Conservation (phyloP, 2,329 filamentous ascomycete genomes). For the Lasiodiplodia theobromae region DNA sequence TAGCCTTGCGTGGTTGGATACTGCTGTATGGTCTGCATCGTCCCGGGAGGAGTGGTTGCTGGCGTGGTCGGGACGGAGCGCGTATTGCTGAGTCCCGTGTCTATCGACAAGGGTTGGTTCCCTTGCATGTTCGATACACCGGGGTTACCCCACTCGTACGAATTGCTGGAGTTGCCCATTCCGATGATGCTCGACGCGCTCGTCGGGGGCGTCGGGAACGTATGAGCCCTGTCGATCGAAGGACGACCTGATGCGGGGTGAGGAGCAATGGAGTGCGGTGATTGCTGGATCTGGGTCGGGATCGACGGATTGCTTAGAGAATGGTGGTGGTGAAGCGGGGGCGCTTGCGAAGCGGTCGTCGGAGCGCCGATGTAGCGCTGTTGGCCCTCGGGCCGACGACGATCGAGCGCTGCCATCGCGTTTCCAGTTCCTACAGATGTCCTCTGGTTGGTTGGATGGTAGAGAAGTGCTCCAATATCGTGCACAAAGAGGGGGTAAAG, state of each 20-base stretch:
- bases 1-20: constrained; percentile 78
- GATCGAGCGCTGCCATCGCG: constrained; percentile 76
- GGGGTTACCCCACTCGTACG: constrained; percentile 76
- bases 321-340: constrained; percentile 75
- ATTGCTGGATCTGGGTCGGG: constrained; percentile 69
- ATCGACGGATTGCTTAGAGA: constrained; percentile 67
- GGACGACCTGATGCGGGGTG: constrained; percentile 69
- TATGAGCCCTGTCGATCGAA: constrained; percentile 82
- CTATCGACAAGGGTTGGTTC: constrained; percentile 79
- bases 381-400: constrained; percentile 66
- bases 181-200: constrained; percentile 87
- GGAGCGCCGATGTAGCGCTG: constrained; percentile 66
- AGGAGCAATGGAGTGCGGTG: constrained; percentile 68
- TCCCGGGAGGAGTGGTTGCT: constrained; percentile 85
- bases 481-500: constrained; percentile 97
- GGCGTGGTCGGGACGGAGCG: constrained; percentile 91
- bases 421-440: constrained; percentile 69
- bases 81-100: constrained; percentile 77
- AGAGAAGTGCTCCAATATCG: constrained; percentile 91
- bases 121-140: constrained; percentile 57
- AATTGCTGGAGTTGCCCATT: constrained; percentile 75
- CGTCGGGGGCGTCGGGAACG: constrained; percentile 91
- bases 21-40: constrained; percentile 77
- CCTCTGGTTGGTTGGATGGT: constrained; percentile 90
- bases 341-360: constrained; percentile 63